A percentile compares a stretch with the other conserved stretches of the same genome.
These are phyloP conservation scores for Aspergillus sclerotiicarbonarius DNA, from an alignment of 495 filamentous ascomycete species.

Conservation along the genomic window DNA sequence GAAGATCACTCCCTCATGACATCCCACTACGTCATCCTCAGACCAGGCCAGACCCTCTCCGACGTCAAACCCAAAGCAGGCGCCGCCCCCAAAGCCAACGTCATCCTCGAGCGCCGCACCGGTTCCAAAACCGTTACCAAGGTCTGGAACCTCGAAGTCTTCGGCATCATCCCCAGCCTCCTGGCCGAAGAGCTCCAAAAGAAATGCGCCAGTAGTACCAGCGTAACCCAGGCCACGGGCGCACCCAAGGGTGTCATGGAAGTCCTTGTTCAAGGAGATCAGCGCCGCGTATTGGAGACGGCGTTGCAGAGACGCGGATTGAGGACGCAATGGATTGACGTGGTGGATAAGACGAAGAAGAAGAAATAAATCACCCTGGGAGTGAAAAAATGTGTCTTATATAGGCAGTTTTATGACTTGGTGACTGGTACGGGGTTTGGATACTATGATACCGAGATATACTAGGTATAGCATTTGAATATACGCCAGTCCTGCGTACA, in stretches of 20 bases:
- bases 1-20: constrained; percentile 49
- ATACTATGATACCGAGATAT: too few relatives aligned
- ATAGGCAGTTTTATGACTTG: too few relatives aligned
- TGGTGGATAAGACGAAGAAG: constrained; percentile 69
- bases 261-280: constrained; percentile 68
- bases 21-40: constrained; percentile 55
- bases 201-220: constrained; percentile 68
- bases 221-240: constrained; percentile 59
- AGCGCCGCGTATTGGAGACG: constrained; percentile 57
- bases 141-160: constrained; percentile 60
- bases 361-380: constrained; percentile 53
- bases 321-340: constrained; percentile 56
- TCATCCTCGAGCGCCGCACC: constrained; percentile 63
- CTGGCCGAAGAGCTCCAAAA: constrained; percentile 70
- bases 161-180: constrained; percentile 57
- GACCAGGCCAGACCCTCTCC: constrained; percentile 47
- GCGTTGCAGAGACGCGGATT: constrained; percentile 62
- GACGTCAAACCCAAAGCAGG: constrained; percentile 64
- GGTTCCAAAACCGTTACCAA: constrained; percentile 69
- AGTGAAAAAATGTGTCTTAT: too few relatives aligned
- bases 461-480: too few relatives aligned
- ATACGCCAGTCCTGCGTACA: too few relatives aligned
- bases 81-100: constrained; percentile 54
- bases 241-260: constrained; percentile 67
- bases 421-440: too few relatives aligned